These are phyloP conservation scores for Vitis labrusca DNA, from an alignment of 164 flowering plant genomes.

Conservation along the genomic window DNA sequence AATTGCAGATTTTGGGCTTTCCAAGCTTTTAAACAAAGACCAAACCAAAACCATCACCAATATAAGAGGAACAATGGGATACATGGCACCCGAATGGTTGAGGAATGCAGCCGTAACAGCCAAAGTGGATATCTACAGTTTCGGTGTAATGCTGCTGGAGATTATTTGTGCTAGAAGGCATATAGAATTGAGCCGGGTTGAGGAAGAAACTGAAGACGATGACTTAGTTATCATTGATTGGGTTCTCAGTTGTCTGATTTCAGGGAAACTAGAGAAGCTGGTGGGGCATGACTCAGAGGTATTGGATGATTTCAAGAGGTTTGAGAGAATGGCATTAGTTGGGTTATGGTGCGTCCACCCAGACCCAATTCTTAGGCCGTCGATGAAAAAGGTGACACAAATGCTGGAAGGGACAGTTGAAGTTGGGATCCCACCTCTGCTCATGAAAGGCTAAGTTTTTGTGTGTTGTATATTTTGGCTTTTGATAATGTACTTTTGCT, in stretches of 20 bases:
- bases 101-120: conserved; percentile 8
- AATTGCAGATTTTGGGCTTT: conserved; percentile 22
- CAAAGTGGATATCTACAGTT: conserved; percentile 21
- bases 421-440: conserved; percentile 10
- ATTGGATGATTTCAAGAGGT: conserved; percentile 15
- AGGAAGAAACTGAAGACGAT: conserved; percentile 18
- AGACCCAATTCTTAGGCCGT: conserved; percentile 9
- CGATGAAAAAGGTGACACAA: conserved; percentile 11
- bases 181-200: conserved; percentile 14
- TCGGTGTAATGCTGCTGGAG: conserved; percentile 22
- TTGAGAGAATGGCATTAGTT: conserved; percentile 18
- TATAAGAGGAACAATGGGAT: conserved; percentile 3
- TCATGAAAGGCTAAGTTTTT: not conserved
- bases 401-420: conserved; percentile 12
- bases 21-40: conserved; percentile 20
- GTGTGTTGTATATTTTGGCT: no score
- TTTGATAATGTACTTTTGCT: no score
- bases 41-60: conserved; percentile 18
- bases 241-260: conserved; percentile 9
- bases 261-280: conserved; percentile 12
- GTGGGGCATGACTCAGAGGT: conserved; percentile 12
- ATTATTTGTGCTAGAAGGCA: conserved; percentile 23
- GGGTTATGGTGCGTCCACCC: conserved; percentile 17
- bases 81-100: conserved; percentile 8
- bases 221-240: conserved; percentile 15